Conservation (phyloP, 805 yeast species). For the Suhomyces sp. region DNA sequence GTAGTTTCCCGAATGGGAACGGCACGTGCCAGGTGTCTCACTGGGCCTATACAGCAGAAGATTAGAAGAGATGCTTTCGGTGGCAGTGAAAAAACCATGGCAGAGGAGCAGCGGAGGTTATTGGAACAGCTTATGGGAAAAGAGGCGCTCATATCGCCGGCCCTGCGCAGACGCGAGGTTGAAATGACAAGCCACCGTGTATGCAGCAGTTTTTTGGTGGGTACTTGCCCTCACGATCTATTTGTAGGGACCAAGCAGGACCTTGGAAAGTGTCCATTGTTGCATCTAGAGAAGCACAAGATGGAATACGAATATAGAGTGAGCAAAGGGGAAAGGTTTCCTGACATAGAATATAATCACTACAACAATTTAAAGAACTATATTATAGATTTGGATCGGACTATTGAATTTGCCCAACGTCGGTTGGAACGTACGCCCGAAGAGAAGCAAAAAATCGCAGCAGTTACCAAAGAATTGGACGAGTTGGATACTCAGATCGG, state of each 20-base stretch:
- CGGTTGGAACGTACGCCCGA: conserved; percentile 72
- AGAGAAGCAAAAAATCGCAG: conserved; percentile 58
- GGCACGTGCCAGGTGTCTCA: background rate
- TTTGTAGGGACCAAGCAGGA: conserved; percentile 80
- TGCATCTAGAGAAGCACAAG: conserved; percentile 73
- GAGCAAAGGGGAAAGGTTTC: conserved; percentile 44
- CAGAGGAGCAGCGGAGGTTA: conserved; percentile 73
- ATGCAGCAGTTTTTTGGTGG: conserved; percentile 81
- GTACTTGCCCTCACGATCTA: conserved; percentile 81
- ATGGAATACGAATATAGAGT: conserved; percentile 59
- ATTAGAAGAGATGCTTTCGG: background rate
- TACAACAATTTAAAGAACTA: conserved; percentile 50
- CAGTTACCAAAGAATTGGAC: conserved; percentile 56
- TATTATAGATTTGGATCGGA: conserved; percentile 63
- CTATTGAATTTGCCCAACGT: conserved; percentile 59
- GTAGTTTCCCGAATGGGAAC: background rate
- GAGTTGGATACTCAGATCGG: conserved; percentile 60
- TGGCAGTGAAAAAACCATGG: conserved; percentile 23
- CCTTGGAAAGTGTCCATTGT: conserved; percentile 72
- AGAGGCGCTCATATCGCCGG: conserved; percentile 41
- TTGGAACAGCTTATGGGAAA: conserved; percentile 81
- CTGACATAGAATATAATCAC: conserved; percentile 50
- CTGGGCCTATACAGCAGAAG: background rate
- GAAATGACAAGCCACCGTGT: conserved; percentile 48
- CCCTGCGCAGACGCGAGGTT: conserved; percentile 32